Evolutionary conservation across 129 eudicot species (phyloP), one percentile per base, ranked within the genome.

Genomic region (Pulicaria dysenterica): DNA sequence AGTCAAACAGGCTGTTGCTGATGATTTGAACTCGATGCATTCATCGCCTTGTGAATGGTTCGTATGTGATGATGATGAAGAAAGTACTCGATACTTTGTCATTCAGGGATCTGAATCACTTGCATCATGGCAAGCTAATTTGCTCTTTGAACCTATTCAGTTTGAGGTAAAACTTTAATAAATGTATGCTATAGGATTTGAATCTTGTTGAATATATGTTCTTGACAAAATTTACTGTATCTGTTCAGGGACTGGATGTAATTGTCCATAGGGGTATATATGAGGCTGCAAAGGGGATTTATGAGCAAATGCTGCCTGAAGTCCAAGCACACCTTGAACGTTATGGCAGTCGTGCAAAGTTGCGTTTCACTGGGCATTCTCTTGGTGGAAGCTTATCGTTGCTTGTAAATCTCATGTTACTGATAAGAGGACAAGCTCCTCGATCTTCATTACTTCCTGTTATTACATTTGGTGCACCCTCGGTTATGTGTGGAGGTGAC

Each of bases 1-100:
- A 81, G 96, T 94, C 41, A 94, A 94, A 82, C 99, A 94, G 68
- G 99, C 97, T 44, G 99, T 94, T 73, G 99, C 97, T 2, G 97
- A 90, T 77, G 96, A 94, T 83, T 73, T 94, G 62, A 94, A 81
- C 67, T 94, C 99, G 9, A 65, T 73, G 59, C 82, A 62, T 57
- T 89, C 97, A 36, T 84, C 97, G 0, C 99, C 99, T 11, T 94
- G 97, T 56, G 96, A 94, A 38, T 94, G 99, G 97, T 94, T 80
- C 77, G 56, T 88, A 37, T 94, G 99, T 43, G 99, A 94, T 73
- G 89, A 88, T 73, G 97, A 90, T 58, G 87, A 81, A 12, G 81
- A 74, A 44, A 80, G 75, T 62, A 94, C 94, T 0, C 74, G 96
- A 79, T 90, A 80, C 80, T 94, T 94, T 77, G 87, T 88, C 8